Evolutionary conservation across 192 early-diverging fungal genomes (phyloP), one percentile per base, ranked within the genome.

Genomic region (Dissophora ornata): DNA sequence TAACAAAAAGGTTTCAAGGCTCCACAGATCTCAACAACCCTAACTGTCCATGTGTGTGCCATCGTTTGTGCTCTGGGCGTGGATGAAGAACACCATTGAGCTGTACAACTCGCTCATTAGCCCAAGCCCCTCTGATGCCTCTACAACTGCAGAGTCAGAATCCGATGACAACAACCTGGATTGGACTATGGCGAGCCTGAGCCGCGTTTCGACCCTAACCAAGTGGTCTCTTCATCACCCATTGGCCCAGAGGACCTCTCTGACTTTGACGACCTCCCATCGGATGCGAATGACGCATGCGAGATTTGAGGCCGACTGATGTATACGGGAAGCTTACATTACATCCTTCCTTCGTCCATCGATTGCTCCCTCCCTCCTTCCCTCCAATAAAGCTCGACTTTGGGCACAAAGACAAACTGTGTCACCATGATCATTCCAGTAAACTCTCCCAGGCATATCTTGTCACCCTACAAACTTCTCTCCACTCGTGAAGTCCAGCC

Each of bases 51-150:
- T 57, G 34, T 42, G 55, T 57, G 19, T 57, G 32, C 7, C 4
- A 41, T 60, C 41, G 34, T 42, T 33, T 57, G 19, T 57, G 32
- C 7, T 3, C 57, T 60, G 46, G 45, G 57, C 42, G 13, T 60
- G 42, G n/a, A 60, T 60, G 57, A 60, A 21, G 57, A 60, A 60
- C 57, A 47, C 29, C 45, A 45, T 47, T 60, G 57, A 60, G 28
- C 41, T 60, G 57, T 60, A 47, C 57, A 60, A 60, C 41, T 60
- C 57, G 57, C 57, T 44, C 57, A 47, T 47, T 60, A 28, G 57
- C 51, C 15, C 15, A 15, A 7, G 15, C 38, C 38, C 38, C 51
- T 60, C 57, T 47, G 44, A 45, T 46, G 28, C 44, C 57, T 60
- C 42, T 19, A 28, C 57, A 30, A 47, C 45, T 44, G 24, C 18